Evolutionary conservation across 1,284 basidiomycete species (phyloP).

Genomic region (Cystobasidiaceae sp.): DNA sequence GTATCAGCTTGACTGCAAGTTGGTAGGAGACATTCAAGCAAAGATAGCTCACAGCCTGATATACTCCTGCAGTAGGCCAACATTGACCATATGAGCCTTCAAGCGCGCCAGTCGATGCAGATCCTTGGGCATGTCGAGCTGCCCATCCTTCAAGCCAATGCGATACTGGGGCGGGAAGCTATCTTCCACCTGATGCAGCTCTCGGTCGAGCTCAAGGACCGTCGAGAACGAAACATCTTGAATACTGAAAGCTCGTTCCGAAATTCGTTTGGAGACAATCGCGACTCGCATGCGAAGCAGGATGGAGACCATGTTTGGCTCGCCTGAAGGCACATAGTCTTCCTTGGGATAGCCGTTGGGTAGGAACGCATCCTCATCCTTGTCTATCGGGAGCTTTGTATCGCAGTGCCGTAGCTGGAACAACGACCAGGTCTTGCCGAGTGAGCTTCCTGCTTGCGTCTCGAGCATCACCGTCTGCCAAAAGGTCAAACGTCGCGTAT

Average conservation of each 20-base stretch:
- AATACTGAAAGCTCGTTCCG: slow-evolving; percentile 48
- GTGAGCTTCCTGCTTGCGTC: slow-evolving; percentile 30
- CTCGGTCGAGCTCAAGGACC: slow-evolving; percentile 50
- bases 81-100: background rate
- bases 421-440: slow-evolving; percentile 35
- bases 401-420: slow-evolving; percentile 34
- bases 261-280: slow-evolving; percentile 33
- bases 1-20: background rate
- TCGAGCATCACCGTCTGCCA: slow-evolving; percentile 36
- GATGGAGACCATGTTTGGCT: slow-evolving; percentile 35
- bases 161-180: slow-evolving; percentile 33
- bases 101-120: background rate
- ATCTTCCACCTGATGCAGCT: slow-evolving; percentile 42
- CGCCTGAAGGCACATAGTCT: slow-evolving; percentile 28
- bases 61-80: background rate
- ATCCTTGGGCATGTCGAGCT: background rate
- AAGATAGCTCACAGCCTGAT: slow-evolving; percentile 4
- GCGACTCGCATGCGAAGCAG: slow-evolving; percentile 35
- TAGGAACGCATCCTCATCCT: slow-evolving; percentile 35
- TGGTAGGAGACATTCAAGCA: background rate
- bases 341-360: slow-evolving; percentile 25
- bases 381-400: slow-evolving; percentile 33
- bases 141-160: no score
- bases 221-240: slow-evolving; percentile 50
- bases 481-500: slow-evolving; percentile 32